These are phyloP conservation scores for Syzygium grande DNA, from an alignment of 345 rosid genomes.

Conservation along the genomic window DNA sequence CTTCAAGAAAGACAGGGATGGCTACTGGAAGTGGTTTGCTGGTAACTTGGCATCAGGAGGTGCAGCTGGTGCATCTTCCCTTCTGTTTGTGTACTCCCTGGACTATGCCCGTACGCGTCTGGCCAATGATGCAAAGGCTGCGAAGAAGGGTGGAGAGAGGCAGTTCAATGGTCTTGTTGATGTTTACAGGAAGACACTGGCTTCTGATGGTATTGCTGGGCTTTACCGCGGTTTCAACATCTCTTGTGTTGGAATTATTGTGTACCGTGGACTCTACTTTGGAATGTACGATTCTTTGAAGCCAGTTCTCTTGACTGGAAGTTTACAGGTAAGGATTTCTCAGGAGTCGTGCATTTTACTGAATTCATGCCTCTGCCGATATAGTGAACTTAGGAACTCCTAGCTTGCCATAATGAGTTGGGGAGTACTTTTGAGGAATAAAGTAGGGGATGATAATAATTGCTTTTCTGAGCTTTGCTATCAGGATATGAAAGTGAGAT, in stretches of 20 bases:
- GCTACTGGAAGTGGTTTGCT: conserved; percentile 94
- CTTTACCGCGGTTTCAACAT: conserved; percentile 89
- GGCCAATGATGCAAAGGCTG: conserved; percentile 84
- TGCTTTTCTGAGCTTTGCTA: background rate
- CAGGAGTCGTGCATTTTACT: background rate
- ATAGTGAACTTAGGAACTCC: background rate
- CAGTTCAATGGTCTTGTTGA: conserved; percentile 77
- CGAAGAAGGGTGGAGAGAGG: conserved; percentile 85
- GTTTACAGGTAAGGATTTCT: conserved; percentile 34
- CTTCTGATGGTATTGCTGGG: conserved; percentile 72
- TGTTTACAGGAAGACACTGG: conserved; percentile 71
- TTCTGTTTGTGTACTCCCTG: conserved; percentile 75
- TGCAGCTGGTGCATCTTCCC: conserved; percentile 89
- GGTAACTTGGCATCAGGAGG: conserved; percentile 91
- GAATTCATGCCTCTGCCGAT: background rate
- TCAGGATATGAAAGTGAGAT: background rate
- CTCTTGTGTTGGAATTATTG: conserved; percentile 74
- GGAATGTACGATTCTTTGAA: conserved; percentile 87
- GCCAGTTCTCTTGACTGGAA: conserved; percentile 62
- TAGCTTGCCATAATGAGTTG: background rate
- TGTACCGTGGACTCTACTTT: conserved; percentile 84
- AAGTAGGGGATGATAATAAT: background rate
- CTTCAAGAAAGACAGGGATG: conserved; percentile 80
- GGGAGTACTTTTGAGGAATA: background rate
- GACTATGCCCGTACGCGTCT: conserved; percentile 89